These are phyloP conservation scores for Westerdykella aurantiaca DNA, from an alignment of 2,329 filamentous ascomycete species.

Conservation along the genomic window DNA sequence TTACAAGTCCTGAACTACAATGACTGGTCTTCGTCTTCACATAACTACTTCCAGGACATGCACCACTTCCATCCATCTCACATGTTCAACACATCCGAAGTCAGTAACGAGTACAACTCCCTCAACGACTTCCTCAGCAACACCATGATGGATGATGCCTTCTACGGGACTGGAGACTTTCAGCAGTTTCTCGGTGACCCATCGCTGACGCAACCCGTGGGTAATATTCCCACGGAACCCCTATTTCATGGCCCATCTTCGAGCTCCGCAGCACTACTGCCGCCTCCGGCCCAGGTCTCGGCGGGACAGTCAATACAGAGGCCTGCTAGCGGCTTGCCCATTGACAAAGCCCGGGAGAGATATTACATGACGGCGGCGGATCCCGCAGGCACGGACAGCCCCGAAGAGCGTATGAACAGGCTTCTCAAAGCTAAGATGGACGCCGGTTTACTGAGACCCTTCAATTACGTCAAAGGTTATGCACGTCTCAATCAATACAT, in stretches of 20 bases:
- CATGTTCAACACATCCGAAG: conserved; percentile 90
- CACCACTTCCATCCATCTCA: conserved; percentile 89
- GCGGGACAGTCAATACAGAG: conserved; percentile 54
- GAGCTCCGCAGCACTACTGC: conserved; percentile 41
- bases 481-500: conserved; percentile 84
- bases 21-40: conserved; percentile 66
- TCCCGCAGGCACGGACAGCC: conserved; percentile 76
- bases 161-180: conserved; percentile 40
- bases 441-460: conserved; percentile 86
- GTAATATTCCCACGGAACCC: conserved; percentile 31
- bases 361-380: conserved; percentile 98
- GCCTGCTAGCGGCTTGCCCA: conserved; percentile 55
- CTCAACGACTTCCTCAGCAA: conserved; percentile 95
- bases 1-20: conserved; percentile 70
- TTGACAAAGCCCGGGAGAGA: conserved; percentile 69
- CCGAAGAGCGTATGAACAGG: conserved; percentile 92
- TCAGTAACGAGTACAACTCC: conserved; percentile 93
- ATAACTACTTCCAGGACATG: conserved; percentile 89
- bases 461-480: conserved; percentile 98
- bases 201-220: conserved; percentile 45
- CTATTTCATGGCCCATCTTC: conserved; percentile 40
- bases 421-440: conserved; percentile 94
- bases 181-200: conserved; percentile 57
- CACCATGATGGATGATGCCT: conserved; percentile 69
- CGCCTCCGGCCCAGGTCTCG: conserved; percentile 41